Conservation (phyloP, 768 basidiomycete species). For the Kwoniella dejecticola region DNA sequence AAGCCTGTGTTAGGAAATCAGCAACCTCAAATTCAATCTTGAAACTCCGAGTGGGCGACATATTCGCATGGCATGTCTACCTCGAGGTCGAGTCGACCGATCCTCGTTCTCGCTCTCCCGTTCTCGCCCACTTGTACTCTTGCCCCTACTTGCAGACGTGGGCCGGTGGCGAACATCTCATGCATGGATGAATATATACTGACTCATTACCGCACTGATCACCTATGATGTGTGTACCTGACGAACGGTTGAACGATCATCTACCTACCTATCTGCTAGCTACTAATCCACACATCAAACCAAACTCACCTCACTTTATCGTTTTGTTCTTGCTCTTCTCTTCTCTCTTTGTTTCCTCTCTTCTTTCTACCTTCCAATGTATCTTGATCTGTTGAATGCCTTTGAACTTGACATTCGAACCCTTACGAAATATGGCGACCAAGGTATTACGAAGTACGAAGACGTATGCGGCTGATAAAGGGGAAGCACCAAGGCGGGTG, state of each 20-base stretch:
- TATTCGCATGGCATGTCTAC: too few species aligned
- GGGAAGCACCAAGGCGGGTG: conserved; percentile 23
- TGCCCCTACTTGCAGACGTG: too few species aligned
- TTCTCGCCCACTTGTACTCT: too few species aligned
- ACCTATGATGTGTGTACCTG: conserved; percentile 1
- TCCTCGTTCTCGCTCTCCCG: too few species aligned
- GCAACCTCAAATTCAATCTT: too few species aligned
- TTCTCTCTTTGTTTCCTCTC: conserved; percentile 3
- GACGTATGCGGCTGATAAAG: conserved; percentile 21
- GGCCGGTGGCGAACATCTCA: neutral
- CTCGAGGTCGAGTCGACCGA: too few species aligned
- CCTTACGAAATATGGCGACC: conserved; percentile 25
- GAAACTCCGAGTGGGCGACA: too few species aligned
- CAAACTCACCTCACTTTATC: neutral
- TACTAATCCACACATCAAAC: neutral
- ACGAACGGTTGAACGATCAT: conserved; percentile 5
- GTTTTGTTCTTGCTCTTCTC: neutral
- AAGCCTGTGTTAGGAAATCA: too few species aligned
- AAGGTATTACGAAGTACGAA: conserved; percentile 23
- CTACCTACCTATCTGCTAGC: too few species aligned
- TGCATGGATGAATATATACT: neutral
- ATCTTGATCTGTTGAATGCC: conserved; percentile 3
- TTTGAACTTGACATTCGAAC: neutral
- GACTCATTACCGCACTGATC: neutral
- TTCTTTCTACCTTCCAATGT: neutral